phyloP scores from a whole-genome alignment of 257 asterid species.

The Solanum ahanhuiri region DNA sequence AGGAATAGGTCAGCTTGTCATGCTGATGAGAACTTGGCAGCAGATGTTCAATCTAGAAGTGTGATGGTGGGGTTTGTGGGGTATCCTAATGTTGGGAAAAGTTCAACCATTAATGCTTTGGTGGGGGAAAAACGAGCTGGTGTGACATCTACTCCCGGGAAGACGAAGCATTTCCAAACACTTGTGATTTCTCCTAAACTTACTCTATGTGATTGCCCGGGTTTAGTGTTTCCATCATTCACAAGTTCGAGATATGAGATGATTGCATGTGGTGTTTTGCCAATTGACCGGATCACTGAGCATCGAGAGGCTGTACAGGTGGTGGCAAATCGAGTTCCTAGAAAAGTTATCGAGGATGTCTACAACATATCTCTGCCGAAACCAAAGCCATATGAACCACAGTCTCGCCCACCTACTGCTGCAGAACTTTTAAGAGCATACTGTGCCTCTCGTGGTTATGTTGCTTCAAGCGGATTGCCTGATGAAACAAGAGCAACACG shows the following conservation, averaged over 20 bases:
- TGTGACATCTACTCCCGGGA: constrained; percentile 98
- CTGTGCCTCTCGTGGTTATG: constrained; percentile 91
- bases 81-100: constrained; percentile 97
- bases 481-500: constrained; percentile 94
- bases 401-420: constrained; percentile 64
- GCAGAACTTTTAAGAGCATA: constrained; percentile 66
- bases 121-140: constrained; percentile 91
- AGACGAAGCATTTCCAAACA: constrained; percentile 96
- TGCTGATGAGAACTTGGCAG: constrained; percentile 11
- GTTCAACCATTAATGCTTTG: constrained; percentile 94
- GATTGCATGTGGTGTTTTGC: constrained; percentile 96
- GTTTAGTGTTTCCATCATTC: constrained; percentile 90
- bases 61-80: constrained; percentile 95
- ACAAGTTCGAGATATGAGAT: constrained; percentile 95
- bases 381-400: constrained; percentile 76
- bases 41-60: constrained; percentile 10
- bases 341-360: constrained; percentile 50
- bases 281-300: constrained; percentile 90
- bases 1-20: constrained; percentile 29
- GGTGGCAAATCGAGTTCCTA: constrained; percentile 74
- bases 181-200: constrained; percentile 81
- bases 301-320: constrained; percentile 86
- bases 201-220: constrained; percentile 96
- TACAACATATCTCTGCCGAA: constrained; percentile 74
- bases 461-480: constrained; percentile 83